Base-by-base conservation (phyloP, 2,329 filamentous ascomycete genomes). In the Podosphaera aphanis region DNA sequence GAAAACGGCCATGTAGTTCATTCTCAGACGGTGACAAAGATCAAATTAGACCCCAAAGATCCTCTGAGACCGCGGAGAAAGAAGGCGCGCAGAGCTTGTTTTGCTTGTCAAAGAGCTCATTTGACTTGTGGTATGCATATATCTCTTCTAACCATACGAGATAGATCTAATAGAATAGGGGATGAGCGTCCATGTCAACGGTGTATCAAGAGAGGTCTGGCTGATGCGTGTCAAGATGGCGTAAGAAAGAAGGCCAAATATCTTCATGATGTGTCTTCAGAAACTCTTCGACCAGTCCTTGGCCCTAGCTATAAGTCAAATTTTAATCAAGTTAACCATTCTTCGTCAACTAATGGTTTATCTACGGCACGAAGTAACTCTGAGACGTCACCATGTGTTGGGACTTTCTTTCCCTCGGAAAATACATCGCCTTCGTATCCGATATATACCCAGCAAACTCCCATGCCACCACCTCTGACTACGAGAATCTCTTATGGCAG, bases 211-310 rank as follows among this genome's bases (percentile, higher is more conserved):
- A 79, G 90, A 55, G 83, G 84, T 40, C 73, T 95, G 19, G 82
- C 85, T 56, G 85, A 93, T 60, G 76, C 76, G 49, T 98, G 90
- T 59, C 85, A 93, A 61, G 90, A 98, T 59, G 90, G 90, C 46
- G 85, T 95, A 44, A 80, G 90, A 51, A 98, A 98, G 64, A 98
- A 95, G 70, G 90, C 90, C 45, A 98, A 98, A 62, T 98, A 98
- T 62, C 80, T 98, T 47, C 86, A 95, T 59, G 90, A 95, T 69
- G 85, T 88, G 21, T 86, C 88, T 31, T 76, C 84, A 45, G 85
- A 92, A 60, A 85, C 85, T 40, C 68, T 94, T 50, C 73, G 88
- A 59, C 83, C 86, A n/a, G 84, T 90, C 37, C 70, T 90, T 42
- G 77, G 79, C 4, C 74, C 77, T 25, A 76, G 70, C 50, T 79